These are phyloP conservation scores for Phytophthora ohioensis DNA, from an alignment of 352 stramenopile species.

Conservation along the genomic window DNA sequence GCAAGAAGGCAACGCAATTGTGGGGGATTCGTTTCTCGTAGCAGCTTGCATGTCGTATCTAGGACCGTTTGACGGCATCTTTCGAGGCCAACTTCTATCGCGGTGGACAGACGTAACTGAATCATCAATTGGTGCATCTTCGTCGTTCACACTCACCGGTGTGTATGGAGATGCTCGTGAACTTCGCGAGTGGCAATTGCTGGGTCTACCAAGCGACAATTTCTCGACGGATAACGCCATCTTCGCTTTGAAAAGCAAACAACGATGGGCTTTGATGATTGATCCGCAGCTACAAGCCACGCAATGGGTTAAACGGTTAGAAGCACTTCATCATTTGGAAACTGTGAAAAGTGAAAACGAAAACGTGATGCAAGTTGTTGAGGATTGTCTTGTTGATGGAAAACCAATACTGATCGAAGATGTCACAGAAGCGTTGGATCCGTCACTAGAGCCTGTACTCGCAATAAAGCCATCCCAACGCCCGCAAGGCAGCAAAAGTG, in stretches of 20 bases:
- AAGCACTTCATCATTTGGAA: slow-evolving; percentile 69
- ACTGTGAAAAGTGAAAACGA: slow-evolving; percentile 72
- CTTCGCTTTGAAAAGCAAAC: slow-evolving; percentile 84
- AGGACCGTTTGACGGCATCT: slow-evolving; percentile 66
- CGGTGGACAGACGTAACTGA: slow-evolving; percentile 37
- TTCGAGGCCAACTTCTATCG: slow-evolving; percentile 45
- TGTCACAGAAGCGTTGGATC: slow-evolving; percentile 59
- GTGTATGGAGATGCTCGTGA: slow-evolving; percentile 84
- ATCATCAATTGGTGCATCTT: slow-evolving; percentile 40
- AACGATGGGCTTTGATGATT: slow-evolving; percentile 94
- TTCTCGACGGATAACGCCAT: slow-evolving; percentile 93
- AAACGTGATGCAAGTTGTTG: slow-evolving; percentile 48
- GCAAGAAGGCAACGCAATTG: slow-evolving; percentile 49
- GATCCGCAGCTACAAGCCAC: slow-evolving; percentile 94
- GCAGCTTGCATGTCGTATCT: slow-evolving; percentile 71
- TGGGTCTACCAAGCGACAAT: slow-evolving; percentile 88
- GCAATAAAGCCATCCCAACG: slow-evolving; percentile 25
- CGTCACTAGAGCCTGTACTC: slow-evolving; percentile 66
- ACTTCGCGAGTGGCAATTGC: slow-evolving; percentile 90
- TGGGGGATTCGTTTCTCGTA: slow-evolving; percentile 74
- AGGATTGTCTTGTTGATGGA: slow-evolving; percentile 47
- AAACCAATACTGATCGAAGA: slow-evolving; percentile 70
- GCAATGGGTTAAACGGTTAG: slow-evolving; percentile 92
- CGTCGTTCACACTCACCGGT: slow-evolving; percentile 63
- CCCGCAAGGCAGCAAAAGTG: slow-evolving; percentile 5